Conservation (phyloP, 2,329 filamentous ascomycete species). For the Elsinoe fawcettii region DNA sequence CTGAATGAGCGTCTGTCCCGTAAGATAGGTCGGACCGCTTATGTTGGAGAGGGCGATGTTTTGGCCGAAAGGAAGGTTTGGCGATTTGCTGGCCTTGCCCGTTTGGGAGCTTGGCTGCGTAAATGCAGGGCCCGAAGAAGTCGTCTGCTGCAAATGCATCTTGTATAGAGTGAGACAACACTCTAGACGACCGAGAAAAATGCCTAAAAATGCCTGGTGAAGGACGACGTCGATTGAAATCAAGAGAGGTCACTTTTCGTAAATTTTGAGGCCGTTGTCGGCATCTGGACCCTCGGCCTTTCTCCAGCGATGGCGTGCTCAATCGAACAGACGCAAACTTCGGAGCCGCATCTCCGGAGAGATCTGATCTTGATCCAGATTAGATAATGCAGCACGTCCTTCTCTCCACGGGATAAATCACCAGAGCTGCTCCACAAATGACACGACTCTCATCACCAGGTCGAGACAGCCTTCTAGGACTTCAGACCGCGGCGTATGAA, state of each 20-base stretch:
- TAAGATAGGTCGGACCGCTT: constrained; percentile 83
- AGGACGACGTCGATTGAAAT: background rate
- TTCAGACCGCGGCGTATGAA: background rate
- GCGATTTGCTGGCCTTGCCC: constrained; percentile 34
- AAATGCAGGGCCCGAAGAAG: constrained; percentile 24
- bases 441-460: background rate
- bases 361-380: constrained; percentile 9
- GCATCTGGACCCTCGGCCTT: constrained; percentile 10
- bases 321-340: background rate
- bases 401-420: background rate
- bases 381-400: background rate
- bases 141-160: constrained; percentile 31
- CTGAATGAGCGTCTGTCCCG: constrained; percentile 86
- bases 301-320: constrained; percentile 11
- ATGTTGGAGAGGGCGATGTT: constrained; percentile 51
- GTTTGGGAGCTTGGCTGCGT: constrained; percentile 22
- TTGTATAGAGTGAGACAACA: background rate
- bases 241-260: background rate
- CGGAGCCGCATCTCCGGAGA: constrained; percentile 9
- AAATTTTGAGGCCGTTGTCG: constrained; percentile 13
- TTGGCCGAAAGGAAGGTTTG: constrained; percentile 47
- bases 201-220: background rate
- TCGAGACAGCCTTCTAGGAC: too few relatives aligned
- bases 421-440: background rate
- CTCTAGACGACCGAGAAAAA: background rate